A percentile compares a stretch with the other conserved stretches of the same genome.
These are phyloP conservation scores for Inga leiocalycina DNA, from an alignment of 306 rosid genomes.

Conservation along the genomic window DNA sequence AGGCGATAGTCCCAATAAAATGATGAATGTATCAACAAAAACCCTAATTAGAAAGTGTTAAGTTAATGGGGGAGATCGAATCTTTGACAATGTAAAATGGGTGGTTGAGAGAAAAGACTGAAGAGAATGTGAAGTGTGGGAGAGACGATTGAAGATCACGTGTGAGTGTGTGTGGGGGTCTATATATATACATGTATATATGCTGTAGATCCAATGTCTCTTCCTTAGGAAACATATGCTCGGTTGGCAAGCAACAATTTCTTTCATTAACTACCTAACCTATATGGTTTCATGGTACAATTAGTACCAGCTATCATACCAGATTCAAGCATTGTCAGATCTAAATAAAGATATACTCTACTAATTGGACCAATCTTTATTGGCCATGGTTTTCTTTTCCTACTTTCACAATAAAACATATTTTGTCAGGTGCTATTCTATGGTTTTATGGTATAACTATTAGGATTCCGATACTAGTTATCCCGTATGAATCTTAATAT, in stretches of 20 bases:
- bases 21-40: not conserved
- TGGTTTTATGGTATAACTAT: too few species aligned
- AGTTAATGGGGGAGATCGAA: slow-evolving; percentile 5
- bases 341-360: too few species aligned
- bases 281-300: not conserved
- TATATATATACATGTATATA: not conserved
- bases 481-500: too few species aligned
- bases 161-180: slow-evolving; percentile 38
- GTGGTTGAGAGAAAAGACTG: slow-evolving; percentile 1
- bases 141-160: slow-evolving; percentile 45
- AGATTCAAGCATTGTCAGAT: not conserved
- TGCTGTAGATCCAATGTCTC: slow-evolving; percentile 33
- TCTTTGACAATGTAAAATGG: slow-evolving; percentile 21
- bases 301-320: not conserved
- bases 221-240: slow-evolving; percentile 43
- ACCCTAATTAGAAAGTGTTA: not conserved
- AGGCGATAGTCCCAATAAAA: not conserved
- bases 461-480: too few species aligned
- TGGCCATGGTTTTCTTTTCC: too few species aligned
- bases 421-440: too few species aligned
- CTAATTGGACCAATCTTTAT: too few species aligned
- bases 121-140: slow-evolving; percentile 8
- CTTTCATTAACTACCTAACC: slow-evolving; percentile 14
- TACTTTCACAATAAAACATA: too few species aligned
- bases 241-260: slow-evolving; percentile 55